phyloP scores from a whole-genome alignment of 352 stramenopile species.

The Pythium coloratum region DNA sequence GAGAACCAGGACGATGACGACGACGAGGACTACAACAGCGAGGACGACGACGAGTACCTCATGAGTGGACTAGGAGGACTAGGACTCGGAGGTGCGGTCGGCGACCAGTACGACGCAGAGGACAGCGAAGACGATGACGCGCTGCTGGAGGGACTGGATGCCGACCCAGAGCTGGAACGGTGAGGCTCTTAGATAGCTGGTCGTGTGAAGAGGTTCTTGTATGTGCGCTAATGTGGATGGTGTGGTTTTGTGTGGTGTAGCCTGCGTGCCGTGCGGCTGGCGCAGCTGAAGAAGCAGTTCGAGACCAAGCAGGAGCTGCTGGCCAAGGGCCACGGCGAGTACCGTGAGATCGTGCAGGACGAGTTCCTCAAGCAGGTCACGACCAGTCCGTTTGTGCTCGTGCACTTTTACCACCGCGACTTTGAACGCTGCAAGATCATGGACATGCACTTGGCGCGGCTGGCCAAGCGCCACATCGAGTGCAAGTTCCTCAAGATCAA shows the following conservation, averaged over 20 bases:
- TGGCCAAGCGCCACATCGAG: constrained; percentile 78
- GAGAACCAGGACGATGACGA: constrained; percentile 34
- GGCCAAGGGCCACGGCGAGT: constrained; percentile 78
- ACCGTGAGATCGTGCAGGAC: constrained; percentile 93
- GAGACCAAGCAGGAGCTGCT: constrained; percentile 61
- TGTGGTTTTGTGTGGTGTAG: constrained; percentile 27
- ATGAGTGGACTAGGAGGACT: constrained; percentile 6
- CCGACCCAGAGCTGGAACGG: constrained; percentile 77
- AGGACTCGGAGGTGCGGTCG: not conserved
- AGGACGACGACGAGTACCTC: constrained; percentile 23
- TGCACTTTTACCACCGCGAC: constrained; percentile 97
- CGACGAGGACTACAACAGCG: constrained; percentile 7
- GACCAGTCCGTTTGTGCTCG: constrained; percentile 70
- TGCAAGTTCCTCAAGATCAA: constrained; percentile 96
- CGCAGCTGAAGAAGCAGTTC: constrained; percentile 63
- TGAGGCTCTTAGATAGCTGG: constrained; percentile 15
- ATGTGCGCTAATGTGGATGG: not conserved
- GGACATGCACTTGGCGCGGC: constrained; percentile 85
- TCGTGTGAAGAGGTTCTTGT: not conserved
- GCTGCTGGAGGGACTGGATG: constrained; percentile 66
- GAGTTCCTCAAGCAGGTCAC: constrained; percentile 96
- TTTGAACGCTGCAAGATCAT: constrained; percentile 98
- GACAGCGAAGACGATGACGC: constrained; percentile 43
- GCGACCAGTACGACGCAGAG: constrained; percentile 24
- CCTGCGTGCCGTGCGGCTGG: constrained; percentile 80